These are phyloP conservation scores for Paecilomyces formosus DNA, from an alignment of 2,329 filamentous ascomycete species.

Conservation along the genomic window DNA sequence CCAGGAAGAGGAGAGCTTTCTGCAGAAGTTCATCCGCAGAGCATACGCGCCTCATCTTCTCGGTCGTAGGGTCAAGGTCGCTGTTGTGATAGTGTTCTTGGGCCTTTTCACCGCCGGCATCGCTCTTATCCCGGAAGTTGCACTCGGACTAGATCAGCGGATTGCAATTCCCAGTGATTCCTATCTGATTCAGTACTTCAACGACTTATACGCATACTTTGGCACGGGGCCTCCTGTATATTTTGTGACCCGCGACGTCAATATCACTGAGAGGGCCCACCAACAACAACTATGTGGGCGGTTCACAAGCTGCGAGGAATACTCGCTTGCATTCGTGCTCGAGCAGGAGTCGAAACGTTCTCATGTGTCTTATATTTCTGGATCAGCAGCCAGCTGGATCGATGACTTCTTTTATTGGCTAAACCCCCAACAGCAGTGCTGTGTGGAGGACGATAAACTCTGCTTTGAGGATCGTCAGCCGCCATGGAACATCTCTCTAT, in stretches of 20 bases:
- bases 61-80: slow-evolving; percentile 69
- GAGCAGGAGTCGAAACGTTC: slow-evolving; percentile 91
- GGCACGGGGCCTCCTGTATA: slow-evolving; percentile 90
- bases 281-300: slow-evolving; percentile 86
- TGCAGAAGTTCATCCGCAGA: slow-evolving; percentile 87
- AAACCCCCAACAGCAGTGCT: slow-evolving; percentile 78
- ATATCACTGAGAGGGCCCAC: slow-evolving; percentile 64
- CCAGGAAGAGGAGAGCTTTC: slow-evolving; percentile 66
- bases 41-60: slow-evolving; percentile 77
- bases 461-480: slow-evolving; percentile 76
- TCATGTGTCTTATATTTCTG: slow-evolving; percentile 78
- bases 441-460: slow-evolving; percentile 59
- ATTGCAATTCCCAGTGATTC: slow-evolving; percentile 91
- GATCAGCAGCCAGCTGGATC: slow-evolving; percentile 88
- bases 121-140: slow-evolving; percentile 73
- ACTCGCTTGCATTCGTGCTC: slow-evolving; percentile 80
- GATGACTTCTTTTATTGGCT: slow-evolving; percentile 96
- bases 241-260: slow-evolving; percentile 79
- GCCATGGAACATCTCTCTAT: slow-evolving; percentile 80
- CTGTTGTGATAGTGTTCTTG: slow-evolving; percentile 72
- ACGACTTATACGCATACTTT: slow-evolving; percentile 90
- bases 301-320: slow-evolving; percentile 78
- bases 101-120: slow-evolving; percentile 80
- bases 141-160: slow-evolving; percentile 86
- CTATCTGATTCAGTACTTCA: slow-evolving; percentile 93